Evolutionary conservation across 345 rosid species (phyloP), one percentile per base, ranked within the genome.

Genomic region (Ceriops zippeliana): DNA sequence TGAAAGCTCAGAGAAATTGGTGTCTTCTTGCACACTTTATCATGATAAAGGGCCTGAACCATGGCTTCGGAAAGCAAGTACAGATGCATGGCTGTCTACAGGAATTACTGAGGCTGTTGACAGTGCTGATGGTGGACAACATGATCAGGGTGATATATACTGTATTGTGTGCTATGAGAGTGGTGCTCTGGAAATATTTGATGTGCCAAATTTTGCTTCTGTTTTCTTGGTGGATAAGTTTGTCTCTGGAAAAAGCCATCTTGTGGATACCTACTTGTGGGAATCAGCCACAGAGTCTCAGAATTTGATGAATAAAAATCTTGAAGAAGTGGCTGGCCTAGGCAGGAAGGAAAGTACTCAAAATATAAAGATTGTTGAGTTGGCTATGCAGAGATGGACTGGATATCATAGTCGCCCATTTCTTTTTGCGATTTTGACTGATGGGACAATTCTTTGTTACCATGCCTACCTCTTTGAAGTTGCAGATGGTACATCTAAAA

Each of bases 41-140:
- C 96, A 91, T 75, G 99, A 95, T 79, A 88, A 81, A 71, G 99
- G 98, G 75, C 90, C 93, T 57, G 96, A 90, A 63, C 93, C 97
- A 66, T 92, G 98, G 99, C 89, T 95, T 58, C 82, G 97, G 73
- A 95, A 95, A 87, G 84, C 98, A 65, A 95, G 92, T 79, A 83
- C 92, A 35, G 98, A 92, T 80, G 96, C 99, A 68, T 95, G 99
- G 99, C 96, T 95, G 82, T 86, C 90, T 24, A 87, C 96, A 24
- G 98, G 98, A 37, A 62, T 90, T 77, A 90, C 86, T 75, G 96
- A 87, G 83, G 82, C 91, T 73, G 80, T 87, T 78, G 97, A 91
- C 66, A 82, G 96, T 83, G 82, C 84, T 76, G 97, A 93, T 81
- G 92, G 93, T 67, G 96, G 87, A 60, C 52, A 83, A 32, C 90